phyloP scores from a whole-genome alignment of 2,329 filamentous ascomycete genomes.

The Zelopaecilomyces penicillatus region DNA sequence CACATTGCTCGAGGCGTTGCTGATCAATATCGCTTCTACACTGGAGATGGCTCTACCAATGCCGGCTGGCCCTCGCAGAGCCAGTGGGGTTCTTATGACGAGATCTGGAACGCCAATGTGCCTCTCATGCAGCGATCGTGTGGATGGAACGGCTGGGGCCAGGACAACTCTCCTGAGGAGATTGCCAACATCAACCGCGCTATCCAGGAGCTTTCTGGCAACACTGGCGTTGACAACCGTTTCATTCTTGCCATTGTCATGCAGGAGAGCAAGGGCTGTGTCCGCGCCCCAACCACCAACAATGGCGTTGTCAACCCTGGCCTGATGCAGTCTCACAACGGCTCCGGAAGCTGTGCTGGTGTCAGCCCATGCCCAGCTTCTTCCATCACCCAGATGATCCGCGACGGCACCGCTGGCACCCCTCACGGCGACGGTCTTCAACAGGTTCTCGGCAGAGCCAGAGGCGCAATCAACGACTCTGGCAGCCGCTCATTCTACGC shows the following conservation, averaged over 20 bases:
- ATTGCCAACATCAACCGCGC: conserved; percentile 10
- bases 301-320: conserved; percentile 35
- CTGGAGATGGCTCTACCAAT: conserved; percentile 13
- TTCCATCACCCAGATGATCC: conserved; percentile 23
- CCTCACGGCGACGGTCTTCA: conserved; percentile 31
- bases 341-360: conserved; percentile 28
- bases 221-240: conserved; percentile 27
- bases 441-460: conserved; percentile 4
- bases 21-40: conserved; percentile 12
- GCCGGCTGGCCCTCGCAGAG: conserved; percentile 15
- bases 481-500: conserved; percentile 12
- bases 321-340: conserved; percentile 32
- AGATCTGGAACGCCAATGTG: conserved; percentile 13
- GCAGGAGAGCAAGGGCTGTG: conserved; percentile 38
- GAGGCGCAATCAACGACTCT: not conserved
- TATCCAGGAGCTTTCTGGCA: conserved; percentile 23
- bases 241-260: conserved; percentile 36
- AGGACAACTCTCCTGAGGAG: conserved; percentile 8
- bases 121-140: conserved; percentile 11
- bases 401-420: conserved; percentile 36
- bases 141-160: conserved; percentile 12
- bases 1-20: conserved; percentile 2
- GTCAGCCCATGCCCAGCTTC: conserved; percentile 21
- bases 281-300: conserved; percentile 32
- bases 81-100: conserved; percentile 12